A percentile compares a stretch with the other conserved stretches of the same genome.
Conservation (phyloP, 2,329 filamentous ascomycete species). For the Zymoseptoria pseudotritici region DNA sequence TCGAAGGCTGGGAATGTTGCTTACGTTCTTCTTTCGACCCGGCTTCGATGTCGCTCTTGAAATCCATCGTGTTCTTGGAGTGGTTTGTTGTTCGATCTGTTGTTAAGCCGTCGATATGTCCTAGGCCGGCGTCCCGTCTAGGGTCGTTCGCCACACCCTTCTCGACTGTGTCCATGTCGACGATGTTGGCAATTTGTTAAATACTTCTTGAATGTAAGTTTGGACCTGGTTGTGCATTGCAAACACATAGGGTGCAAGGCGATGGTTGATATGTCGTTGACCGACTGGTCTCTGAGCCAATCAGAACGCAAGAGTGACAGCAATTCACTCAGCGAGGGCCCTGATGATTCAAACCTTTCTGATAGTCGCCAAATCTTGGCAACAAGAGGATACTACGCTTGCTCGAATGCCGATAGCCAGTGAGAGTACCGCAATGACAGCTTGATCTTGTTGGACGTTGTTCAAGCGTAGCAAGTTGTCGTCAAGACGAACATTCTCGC, state of each 20-base stretch:
- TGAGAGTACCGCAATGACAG: not conserved
- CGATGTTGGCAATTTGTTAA: not conserved
- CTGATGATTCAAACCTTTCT: not conserved
- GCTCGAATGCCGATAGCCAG: not conserved
- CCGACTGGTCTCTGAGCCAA: not conserved
- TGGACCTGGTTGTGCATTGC: not conserved
- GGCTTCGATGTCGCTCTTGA: not conserved
- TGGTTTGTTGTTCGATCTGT: not conserved
- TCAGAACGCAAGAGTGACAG: not conserved
- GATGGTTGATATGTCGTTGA: not conserved
- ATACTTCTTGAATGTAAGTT: not conserved
- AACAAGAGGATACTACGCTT: not conserved
- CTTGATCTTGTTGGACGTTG: not conserved
- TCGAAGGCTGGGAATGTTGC: not conserved
- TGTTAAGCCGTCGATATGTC: not conserved
- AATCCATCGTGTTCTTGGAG: not conserved
- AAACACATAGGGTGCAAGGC: not conserved
- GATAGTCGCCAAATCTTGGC: not conserved
- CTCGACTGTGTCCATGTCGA: constrained; percentile 17
- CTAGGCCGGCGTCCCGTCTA: constrained; percentile 7
- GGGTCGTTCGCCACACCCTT: constrained; percentile 12
- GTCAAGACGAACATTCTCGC: not conserved
- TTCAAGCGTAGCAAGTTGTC: not conserved
- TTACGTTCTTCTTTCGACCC: not conserved
- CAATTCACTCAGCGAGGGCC: not conserved